Evolutionary conservation across 139 green algal species (phyloP).

Genomic region (Closterium sp.): DNA sequence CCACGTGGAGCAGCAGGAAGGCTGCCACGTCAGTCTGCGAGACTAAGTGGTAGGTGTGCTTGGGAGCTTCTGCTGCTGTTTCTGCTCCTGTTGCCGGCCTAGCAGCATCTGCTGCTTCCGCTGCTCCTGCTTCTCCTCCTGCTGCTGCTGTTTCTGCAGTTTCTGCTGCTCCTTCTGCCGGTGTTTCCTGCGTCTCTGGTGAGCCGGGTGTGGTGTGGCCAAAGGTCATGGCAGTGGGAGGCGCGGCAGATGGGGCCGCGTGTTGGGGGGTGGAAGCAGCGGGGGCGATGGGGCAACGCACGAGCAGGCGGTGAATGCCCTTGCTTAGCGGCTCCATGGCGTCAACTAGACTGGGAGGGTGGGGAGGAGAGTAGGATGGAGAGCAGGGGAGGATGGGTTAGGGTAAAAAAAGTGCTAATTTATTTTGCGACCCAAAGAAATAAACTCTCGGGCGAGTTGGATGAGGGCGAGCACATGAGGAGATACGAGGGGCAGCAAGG

Average conservation of each 20-base stretch:
- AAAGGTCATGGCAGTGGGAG: neutral
- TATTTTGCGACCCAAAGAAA: no score
- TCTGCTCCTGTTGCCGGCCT: neutral
- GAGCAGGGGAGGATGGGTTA: no score
- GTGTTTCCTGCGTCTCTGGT: neutral
- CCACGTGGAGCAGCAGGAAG: neutral
- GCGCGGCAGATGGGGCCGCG: neutral
- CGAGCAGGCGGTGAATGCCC: neutral
- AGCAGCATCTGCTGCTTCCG: neutral
- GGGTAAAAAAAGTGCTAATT: no score
- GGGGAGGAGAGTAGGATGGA: no score
- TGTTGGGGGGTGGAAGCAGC: neutral
- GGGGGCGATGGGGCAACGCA: neutral
- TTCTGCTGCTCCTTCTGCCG: neutral
- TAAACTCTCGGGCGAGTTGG: no score
- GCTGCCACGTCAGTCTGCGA: neutral
- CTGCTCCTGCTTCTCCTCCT: neutral
- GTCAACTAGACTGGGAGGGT: neutral
- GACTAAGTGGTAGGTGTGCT: neutral
- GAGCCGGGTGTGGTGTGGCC: neutral
- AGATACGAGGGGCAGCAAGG: no score
- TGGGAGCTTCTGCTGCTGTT: neutral
- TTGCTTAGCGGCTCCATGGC: neutral
- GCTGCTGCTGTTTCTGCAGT: neutral
- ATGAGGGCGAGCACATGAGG: no score